Conservation (phyloP, 768 basidiomycete genomes). For the Dentipellis sp. region DNA sequence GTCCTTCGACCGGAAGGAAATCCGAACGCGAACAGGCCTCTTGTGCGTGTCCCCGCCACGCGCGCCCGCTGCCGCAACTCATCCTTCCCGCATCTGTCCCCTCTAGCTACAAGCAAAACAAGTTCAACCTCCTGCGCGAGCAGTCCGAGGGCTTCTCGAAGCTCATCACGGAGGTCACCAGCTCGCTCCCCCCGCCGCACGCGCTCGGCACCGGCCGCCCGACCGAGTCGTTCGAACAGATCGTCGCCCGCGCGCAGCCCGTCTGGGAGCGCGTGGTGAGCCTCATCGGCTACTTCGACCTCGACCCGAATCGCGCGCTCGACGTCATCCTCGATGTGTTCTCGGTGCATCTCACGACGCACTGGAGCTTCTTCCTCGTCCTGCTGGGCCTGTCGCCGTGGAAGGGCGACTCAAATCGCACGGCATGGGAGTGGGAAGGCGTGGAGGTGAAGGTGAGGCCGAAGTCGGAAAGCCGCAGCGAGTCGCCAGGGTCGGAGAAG, state of each 20-base stretch:
- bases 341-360: constrained; percentile 69
- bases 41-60: constrained; percentile 45
- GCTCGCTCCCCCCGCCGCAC: constrained; percentile 68
- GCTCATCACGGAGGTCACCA: constrained; percentile 75
- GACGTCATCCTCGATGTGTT: constrained; percentile 92
- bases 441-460: neutral
- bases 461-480: constrained; percentile 17
- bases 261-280: constrained; percentile 83
- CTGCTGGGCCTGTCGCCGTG: constrained; percentile 85
- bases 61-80: neutral
- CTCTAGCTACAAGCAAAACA: constrained; percentile 89
- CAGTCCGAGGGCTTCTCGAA: constrained; percentile 97
- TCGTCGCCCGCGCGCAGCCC: constrained; percentile 54
- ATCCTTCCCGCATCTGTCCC: neutral
- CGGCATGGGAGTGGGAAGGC: constrained; percentile 3
- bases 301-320: constrained; percentile 89
- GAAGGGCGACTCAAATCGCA: constrained; percentile 23
- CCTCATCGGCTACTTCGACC: constrained; percentile 91
- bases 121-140: constrained; percentile 95
- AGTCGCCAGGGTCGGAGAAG: constrained; percentile 16
- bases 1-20: constrained; percentile 68
- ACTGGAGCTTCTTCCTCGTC: constrained; percentile 84
- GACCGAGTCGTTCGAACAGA: constrained; percentile 43
- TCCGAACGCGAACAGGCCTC: constrained; percentile 68
- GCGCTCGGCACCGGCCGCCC: constrained; percentile 57